Evolutionary conservation across 2,329 filamentous ascomycete species (phyloP).

Genomic region (Bipolaris cookei): DNA sequence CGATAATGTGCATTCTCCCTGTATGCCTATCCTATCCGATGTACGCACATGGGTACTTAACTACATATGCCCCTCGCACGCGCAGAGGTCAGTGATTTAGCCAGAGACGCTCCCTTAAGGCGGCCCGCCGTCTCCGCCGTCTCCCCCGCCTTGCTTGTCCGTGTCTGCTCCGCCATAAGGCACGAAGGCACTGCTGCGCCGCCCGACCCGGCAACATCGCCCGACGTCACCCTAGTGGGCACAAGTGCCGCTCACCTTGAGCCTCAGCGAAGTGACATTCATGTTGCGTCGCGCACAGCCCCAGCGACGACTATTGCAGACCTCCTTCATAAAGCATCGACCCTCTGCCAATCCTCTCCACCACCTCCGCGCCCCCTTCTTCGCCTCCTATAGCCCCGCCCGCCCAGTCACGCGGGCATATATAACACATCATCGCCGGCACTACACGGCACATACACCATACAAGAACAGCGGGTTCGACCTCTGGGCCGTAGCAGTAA

Average conservation of each 20-base stretch:
- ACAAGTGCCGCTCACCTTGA: constrained; percentile 11
- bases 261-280: constrained; percentile 21
- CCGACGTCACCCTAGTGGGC: constrained; percentile 15
- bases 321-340: constrained; percentile 15
- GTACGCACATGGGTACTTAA: too few relatives aligned
- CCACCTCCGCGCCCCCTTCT: constrained; percentile 19
- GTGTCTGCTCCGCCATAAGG: constrained; percentile 6
- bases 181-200: constrained; percentile 3
- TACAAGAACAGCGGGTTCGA: constrained; percentile 35
- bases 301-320: constrained; percentile 14
- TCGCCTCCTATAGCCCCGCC: constrained; percentile 17
- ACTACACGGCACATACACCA: constrained; percentile 7
- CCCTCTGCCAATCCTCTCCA: constrained; percentile 14
- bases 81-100: background rate
- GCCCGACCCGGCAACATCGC: constrained; percentile 13
- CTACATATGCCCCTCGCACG: background rate
- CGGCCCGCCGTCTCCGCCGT: background rate
- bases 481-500: constrained; percentile 35
- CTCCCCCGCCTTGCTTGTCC: background rate
- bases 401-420: constrained; percentile 20
- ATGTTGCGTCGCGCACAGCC: constrained; percentile 37
- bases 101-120: background rate
- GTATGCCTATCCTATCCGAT: background rate
- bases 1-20: background rate
- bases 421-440: constrained; percentile 10